Base-by-base conservation (phyloP, 164 flowering plant genomes). In the Tetracentron sinense region DNA sequence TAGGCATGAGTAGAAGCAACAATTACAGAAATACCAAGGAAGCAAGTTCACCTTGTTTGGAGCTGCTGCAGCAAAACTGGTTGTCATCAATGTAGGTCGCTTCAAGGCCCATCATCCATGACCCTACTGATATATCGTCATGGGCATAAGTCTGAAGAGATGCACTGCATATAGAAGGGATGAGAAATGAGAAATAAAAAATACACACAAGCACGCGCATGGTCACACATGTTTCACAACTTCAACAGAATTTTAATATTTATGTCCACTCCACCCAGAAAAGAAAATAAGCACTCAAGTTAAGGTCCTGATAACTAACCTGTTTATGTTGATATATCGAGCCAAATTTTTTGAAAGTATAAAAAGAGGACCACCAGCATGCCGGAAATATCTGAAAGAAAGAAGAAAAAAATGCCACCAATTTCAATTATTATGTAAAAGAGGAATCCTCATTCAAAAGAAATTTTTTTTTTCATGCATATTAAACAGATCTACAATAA, bases 21-120 rank as follows among this genome's bases (percentile, higher is more conserved):
- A 1, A 26, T 30, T 8, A 19, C 1, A 42, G 22, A 30, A 56
- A 58, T 14, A 58, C 6, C 17, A 53, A 20, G n/a, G 4, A 31
- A 52, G 62, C 11, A 50, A 51, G n/a, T 38, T 75, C 49, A 94
- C 97, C 98, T 91, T 82, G 91, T 66, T 71, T 67, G 22, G 81
- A 76, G 76, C 79, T 77, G 65, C 88, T 74, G 64, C 99, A 92
- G 78, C 99, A 95, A 62, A 95, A 78, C 16, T 84, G 90, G 56
- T 69, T 81, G 63, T 95, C 97, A 73, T 95, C 99, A 59, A 82
- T 84, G 63, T 88, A 88, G 20, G 92, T 88, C 64, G 99, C 82
- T 64, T 85, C 83, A 44, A 95, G 26, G 52, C 99, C 98, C 83
- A 92, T 95, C 96, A 92, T 90, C 99, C 99, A 92, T 53, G 99